A percentile compares a stretch with the other conserved stretches of the same genome.
Evolutionary conservation across 495 filamentous ascomycete species (phyloP).

Genomic region (Lentithecium fluviatile): DNA sequence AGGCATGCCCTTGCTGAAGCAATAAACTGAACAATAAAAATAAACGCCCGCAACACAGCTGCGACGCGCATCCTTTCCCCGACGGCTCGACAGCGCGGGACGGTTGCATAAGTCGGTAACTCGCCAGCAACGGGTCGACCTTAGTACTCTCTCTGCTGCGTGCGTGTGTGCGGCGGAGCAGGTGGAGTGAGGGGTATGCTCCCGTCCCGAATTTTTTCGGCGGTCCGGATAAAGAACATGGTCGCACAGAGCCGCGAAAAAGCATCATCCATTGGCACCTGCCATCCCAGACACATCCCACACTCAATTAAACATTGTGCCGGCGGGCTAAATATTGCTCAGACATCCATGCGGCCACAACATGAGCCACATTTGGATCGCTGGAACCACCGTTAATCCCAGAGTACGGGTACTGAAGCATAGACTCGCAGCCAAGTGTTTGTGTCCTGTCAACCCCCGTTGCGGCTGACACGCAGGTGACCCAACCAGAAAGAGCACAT

Average conservation of each 20-base stretch:
- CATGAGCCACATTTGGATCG: constrained; percentile 34
- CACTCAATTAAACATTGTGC: constrained; percentile 30
- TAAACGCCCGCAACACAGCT: no score
- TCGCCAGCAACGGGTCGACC: neutral
- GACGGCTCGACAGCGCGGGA: neutral
- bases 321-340: constrained; percentile 22
- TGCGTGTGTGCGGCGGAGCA: neutral
- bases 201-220: constrained; percentile 9
- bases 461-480: constrained; percentile 30
- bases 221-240: constrained; percentile 4
- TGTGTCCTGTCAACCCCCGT: neutral
- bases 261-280: constrained; percentile 12
- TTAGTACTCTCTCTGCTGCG: neutral
- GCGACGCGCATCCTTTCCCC: no score
- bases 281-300: constrained; percentile 13
- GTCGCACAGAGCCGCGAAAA: constrained; percentile 3
- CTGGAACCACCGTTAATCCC: constrained; percentile 34
- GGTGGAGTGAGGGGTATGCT: neutral
- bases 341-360: constrained; percentile 25
- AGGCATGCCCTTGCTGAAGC: neutral
- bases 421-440: constrained; percentile 21
- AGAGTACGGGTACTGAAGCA: constrained; percentile 33
- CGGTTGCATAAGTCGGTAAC: no score
- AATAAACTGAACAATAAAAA: no score
- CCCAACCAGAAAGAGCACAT: neutral